Conservation (phyloP, 345 rosid genomes). For the Citrus sp. region DNA sequence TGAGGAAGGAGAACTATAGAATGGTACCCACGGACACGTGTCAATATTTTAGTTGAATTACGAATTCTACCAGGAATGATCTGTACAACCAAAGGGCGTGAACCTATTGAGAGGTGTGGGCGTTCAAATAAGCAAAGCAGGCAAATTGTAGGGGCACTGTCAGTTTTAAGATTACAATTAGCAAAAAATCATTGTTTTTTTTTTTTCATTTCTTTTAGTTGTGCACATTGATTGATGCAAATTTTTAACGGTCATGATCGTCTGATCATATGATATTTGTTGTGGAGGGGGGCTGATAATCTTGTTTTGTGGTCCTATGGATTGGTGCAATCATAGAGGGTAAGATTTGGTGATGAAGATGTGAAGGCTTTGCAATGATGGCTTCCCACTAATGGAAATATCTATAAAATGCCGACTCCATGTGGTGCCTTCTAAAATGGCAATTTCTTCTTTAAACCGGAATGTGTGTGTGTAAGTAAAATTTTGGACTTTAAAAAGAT, state of each 20-base stretch:
- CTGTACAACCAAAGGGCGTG: slow-evolving; percentile 22
- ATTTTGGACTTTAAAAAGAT: neutral
- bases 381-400: slow-evolving; percentile 39
- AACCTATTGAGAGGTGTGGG: slow-evolving; percentile 18
- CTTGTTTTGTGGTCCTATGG: neutral
- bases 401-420: slow-evolving; percentile 44
- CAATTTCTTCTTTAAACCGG: slow-evolving; percentile 1
- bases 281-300: neutral
- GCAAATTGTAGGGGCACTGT: slow-evolving; percentile 15
- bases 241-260: slow-evolving; percentile 3
- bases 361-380: slow-evolving; percentile 52
- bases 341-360: slow-evolving; percentile 39
- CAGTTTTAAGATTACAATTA: slow-evolving; percentile 29
- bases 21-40: slow-evolving; percentile 33
- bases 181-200: slow-evolving; percentile 26
- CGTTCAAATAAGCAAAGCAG: slow-evolving; percentile 34
- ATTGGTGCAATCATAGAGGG: slow-evolving; percentile 30
- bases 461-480: no score
- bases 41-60: slow-evolving; percentile 18
- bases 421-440: slow-evolving; percentile 27
- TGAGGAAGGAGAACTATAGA: neutral
- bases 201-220: neutral
- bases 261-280: neutral
- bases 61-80: slow-evolving; percentile 30
- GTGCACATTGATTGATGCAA: neutral